Base-by-base conservation (phyloP, 1,284 basidiomycete genomes). In the Irpex lacteus region DNA sequence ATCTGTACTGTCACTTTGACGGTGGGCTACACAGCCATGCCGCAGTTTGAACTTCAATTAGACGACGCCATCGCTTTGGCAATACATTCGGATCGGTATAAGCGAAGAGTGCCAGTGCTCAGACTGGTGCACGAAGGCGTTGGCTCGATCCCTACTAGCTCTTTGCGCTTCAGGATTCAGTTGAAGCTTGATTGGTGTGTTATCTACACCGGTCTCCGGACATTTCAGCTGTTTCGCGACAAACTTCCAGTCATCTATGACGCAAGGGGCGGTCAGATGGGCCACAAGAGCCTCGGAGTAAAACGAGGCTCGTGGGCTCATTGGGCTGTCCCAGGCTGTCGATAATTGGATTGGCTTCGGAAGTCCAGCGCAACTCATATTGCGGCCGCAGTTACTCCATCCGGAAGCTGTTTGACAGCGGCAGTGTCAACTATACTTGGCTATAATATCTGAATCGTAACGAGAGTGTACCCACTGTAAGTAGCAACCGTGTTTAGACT, bases 131-230 rank as follows among this genome's bases (percentile, higher is more conserved):
- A 26, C 26, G 40, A 44, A 44, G 40, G 11, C 15, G 40, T 44
- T 9, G 11, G 15, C 40, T 44, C 40, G 8, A 44, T 44, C 8
- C 15, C 11, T 15, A 11, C 15, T 15, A 44, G 15, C 40, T 11
- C 40, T 44, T 44, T 44, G 40, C 8, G 40, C 11, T 44, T 8
- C 40, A 15, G 8, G 40, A 11, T 44, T 44, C 40, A 15, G 15
- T 11, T 44, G 15, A 44, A 44, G 40, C 40, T 44, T 44, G 40
- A 15, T 9, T 15, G 40, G 15, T 44, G 40, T 44, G 59, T 60
- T 62, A 62, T 62, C 61, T 62, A 62, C 61, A 49, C 61, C 61
- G 61, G 61, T 62, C 61, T 62, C 54, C 21, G 54, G 26, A 57
- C 34, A 18, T 32, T 52, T 55, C 54, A 49, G 26, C 26, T 56